A percentile compares a stretch with the other conserved stretches of the same genome.
Evolutionary conservation across 495 filamentous ascomycete species (phyloP).

Genomic region (Aspergillus homomorphus): DNA sequence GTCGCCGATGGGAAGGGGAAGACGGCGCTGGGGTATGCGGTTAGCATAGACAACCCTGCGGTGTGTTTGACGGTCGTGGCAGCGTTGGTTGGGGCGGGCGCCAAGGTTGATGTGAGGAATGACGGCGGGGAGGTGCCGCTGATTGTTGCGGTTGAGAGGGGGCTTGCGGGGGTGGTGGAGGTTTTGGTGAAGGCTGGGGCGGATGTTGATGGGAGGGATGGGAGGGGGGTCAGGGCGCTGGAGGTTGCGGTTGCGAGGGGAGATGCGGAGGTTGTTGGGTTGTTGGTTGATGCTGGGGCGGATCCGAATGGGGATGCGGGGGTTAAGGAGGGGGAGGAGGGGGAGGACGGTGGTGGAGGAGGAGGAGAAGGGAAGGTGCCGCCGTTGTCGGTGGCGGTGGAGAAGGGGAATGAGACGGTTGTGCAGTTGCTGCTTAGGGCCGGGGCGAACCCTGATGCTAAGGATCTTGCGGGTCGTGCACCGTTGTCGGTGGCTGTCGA

Average conservation of each 20-base stretch:
- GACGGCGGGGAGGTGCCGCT: slow-evolving; percentile 12
- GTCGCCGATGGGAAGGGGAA: slow-evolving; percentile 27
- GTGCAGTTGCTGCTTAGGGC: slow-evolving; percentile 29
- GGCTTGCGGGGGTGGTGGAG: slow-evolving; percentile 9
- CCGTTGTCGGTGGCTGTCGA: slow-evolving; percentile 17
- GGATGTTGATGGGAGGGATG: slow-evolving; percentile 11
- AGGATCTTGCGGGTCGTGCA: slow-evolving; percentile 13
- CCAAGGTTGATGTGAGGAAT: slow-evolving; percentile 12
- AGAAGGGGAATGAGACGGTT: slow-evolving; percentile 25
- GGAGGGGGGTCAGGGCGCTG: slow-evolving; percentile 10
- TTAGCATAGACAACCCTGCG: slow-evolving; percentile 21
- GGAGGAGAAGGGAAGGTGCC: slow-evolving; percentile 9
- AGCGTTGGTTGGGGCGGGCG: slow-evolving; percentile 8
- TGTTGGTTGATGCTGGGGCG: slow-evolving; percentile 24
- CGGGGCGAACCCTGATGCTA: slow-evolving; percentile 9
- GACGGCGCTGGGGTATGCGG: slow-evolving; percentile 34
- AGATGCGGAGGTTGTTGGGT: slow-evolving; percentile 24
- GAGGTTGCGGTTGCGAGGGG: slow-evolving; percentile 21
- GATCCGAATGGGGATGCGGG: slow-evolving; percentile 8
- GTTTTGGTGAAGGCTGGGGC: slow-evolving; percentile 13
- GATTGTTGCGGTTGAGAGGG: slow-evolving; percentile 13
- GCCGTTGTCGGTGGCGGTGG: slow-evolving; percentile 18
- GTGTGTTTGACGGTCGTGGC: slow-evolving; percentile 9
- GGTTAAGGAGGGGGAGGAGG: slow-evolving; percentile 7
- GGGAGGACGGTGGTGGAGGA: slow-evolving; percentile 7